These are phyloP conservation scores for Raffaelea albimanens DNA, from an alignment of 2,329 filamentous ascomycete genomes.

Conservation along the genomic window DNA sequence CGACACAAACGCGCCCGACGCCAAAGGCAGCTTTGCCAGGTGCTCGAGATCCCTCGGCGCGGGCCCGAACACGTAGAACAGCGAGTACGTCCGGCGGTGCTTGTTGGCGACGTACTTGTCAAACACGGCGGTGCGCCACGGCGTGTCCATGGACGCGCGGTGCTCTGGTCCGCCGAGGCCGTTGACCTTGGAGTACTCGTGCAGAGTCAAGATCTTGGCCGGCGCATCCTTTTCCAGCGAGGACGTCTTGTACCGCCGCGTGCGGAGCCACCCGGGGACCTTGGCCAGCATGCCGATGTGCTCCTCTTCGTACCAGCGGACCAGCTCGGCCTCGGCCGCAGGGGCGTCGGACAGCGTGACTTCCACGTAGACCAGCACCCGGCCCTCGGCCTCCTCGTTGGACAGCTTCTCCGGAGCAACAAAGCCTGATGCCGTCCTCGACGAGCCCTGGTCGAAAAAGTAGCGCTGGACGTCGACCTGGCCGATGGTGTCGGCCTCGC, in stretches of 20 bases:
- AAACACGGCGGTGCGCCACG: conserved; percentile 51
- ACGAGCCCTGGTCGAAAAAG: conserved; percentile 59
- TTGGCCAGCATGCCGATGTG: conserved; percentile 63
- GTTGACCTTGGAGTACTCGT: conserved; percentile 62
- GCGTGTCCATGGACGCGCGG: conserved; percentile 52
- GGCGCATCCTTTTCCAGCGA: conserved; percentile 45
- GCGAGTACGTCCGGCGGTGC: conserved; percentile 52
- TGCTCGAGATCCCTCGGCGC: conserved; percentile 59
- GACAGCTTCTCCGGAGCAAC: conserved; percentile 49
- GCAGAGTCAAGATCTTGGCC: conserved; percentile 54
- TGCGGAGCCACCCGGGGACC: conserved; percentile 70
- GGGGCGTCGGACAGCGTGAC: conserved; percentile 40
- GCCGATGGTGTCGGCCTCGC: conserved; percentile 44
- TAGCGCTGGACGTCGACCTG: conserved; percentile 57
- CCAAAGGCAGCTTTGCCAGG: conserved; percentile 39
- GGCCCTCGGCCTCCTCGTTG: conserved; percentile 48
- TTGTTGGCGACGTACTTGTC: conserved; percentile 47
- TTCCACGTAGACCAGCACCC: conserved; percentile 53
- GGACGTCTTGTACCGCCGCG: conserved; percentile 60
- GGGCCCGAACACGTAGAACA: conserved; percentile 74
- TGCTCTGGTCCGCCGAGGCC: conserved; percentile 57
- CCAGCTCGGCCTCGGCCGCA: conserved; percentile 39
- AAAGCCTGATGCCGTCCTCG: conserved; percentile 47
- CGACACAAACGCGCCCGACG: conserved; percentile 39
- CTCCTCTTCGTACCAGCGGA: conserved; percentile 68